phyloP scores from a whole-genome alignment of 495 filamentous ascomycete species.

The Aspergillus conjunctus region DNA sequence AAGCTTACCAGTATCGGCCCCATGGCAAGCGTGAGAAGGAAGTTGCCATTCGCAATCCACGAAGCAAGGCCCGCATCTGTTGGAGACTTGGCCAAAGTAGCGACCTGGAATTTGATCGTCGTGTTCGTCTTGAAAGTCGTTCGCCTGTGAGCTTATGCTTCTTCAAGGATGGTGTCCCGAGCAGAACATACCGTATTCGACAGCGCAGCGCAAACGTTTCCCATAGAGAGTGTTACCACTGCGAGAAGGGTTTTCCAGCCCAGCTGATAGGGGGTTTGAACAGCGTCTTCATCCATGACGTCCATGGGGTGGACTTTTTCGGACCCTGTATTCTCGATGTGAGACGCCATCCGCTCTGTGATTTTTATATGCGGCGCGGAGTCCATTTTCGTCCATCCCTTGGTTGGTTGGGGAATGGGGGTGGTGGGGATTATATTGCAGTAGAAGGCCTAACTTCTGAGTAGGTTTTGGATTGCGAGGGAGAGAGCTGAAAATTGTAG shows the following conservation, averaged over 20 bases:
- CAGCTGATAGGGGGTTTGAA: constrained; percentile 1
- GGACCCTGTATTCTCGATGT: not conserved
- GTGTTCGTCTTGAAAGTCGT: not conserved
- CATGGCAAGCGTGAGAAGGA: constrained; percentile 2
- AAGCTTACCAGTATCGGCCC: not conserved
- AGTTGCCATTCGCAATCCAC: constrained; percentile 1
- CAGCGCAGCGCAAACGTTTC: not conserved
- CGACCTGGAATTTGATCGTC: constrained; percentile 2
- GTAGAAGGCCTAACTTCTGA: not conserved
- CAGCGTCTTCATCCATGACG: not conserved
- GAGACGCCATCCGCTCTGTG: not conserved
- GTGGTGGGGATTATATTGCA: not conserved
- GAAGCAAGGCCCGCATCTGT: not conserved
- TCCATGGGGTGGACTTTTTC: not conserved
- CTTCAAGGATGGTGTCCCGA: not conserved
- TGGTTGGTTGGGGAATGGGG: not conserved
- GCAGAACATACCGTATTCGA: not conserved
- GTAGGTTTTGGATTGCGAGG: not conserved
- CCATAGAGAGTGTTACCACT: not conserved
- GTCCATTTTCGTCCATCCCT: not conserved
- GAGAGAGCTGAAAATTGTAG: not conserved
- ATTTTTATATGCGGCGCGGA: not conserved
- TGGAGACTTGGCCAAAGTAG: not conserved
- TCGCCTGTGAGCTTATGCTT: not conserved
- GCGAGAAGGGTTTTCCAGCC: not conserved